phyloP scores from a whole-genome alignment of 192 early-diverging fungal species.

The Phlyctochytrium arcticum region DNA sequence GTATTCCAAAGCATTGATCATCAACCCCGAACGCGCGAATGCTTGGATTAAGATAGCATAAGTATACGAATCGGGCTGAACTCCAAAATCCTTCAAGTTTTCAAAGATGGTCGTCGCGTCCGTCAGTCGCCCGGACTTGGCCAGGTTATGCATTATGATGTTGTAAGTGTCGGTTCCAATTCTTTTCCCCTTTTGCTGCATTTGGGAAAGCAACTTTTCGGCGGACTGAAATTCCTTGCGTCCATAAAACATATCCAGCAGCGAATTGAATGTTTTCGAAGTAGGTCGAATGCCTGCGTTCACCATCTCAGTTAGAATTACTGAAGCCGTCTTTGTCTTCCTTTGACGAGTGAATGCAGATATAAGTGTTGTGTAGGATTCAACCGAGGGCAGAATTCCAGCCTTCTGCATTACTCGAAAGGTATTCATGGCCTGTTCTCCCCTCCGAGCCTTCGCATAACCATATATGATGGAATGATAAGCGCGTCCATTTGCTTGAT shows the following conservation, averaged over 20 bases:
- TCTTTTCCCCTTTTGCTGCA: slow-evolving; percentile 3
- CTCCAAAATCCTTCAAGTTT: slow-evolving; percentile 2
- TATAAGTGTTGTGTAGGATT: slow-evolving; percentile 14
- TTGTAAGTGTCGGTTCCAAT: slow-evolving; percentile 13
- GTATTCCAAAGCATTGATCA: slow-evolving; percentile 23
- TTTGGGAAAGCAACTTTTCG: background rate
- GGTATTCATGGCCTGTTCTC: background rate
- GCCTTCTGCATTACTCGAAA: slow-evolving; percentile 9
- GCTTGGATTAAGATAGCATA: slow-evolving; percentile 10
- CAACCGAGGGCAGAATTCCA: background rate
- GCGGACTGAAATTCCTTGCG: slow-evolving; percentile 1
- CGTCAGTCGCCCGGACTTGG: background rate
- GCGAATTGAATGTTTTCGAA: slow-evolving; percentile 6
- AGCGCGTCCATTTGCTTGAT: background rate
- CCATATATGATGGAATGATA: slow-evolving; percentile 10
- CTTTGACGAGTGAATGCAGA: background rate
- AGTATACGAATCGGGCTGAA: slow-evolving; percentile 5
- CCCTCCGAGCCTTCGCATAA: background rate
- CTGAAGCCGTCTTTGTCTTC: background rate
- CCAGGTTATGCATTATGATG: slow-evolving; percentile 4
- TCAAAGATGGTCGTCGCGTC: slow-evolving; percentile 8
- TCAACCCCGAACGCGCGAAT: slow-evolving; percentile 6
- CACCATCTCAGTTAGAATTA: background rate
- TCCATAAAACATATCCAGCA: background rate
- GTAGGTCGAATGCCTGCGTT: slow-evolving; percentile 1